These are phyloP conservation scores for Eimeria sp. DNA, from an alignment of 169 alveolate species.

Conservation along the genomic window DNA sequence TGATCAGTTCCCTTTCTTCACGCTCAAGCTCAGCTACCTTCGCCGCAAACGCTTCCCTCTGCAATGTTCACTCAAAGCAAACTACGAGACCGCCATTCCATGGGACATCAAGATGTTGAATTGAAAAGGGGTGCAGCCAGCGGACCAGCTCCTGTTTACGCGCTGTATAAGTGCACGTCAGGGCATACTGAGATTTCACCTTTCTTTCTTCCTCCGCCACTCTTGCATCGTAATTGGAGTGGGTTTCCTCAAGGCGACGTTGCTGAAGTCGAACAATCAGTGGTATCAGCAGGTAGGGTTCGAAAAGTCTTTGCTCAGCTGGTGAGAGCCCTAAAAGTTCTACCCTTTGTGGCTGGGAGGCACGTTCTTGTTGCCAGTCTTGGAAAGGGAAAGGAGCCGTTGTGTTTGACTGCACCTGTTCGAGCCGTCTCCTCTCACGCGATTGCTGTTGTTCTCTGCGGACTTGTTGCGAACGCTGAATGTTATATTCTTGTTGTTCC, in stretches of 20 bases:
- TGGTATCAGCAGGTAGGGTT: neutral
- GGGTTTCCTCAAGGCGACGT: constrained; percentile 59
- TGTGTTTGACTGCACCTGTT: constrained; percentile 74
- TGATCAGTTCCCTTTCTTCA: constrained; percentile 85
- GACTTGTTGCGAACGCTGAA: constrained; percentile 74
- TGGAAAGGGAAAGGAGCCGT: neutral
- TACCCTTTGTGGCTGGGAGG: neutral
- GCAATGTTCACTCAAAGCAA: neutral
- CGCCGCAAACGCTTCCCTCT: constrained; percentile 58
- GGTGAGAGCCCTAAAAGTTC: neutral
- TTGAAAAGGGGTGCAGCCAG: neutral
- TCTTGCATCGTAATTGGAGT: constrained; percentile 82
- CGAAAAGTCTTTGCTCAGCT: neutral
- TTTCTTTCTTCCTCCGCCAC: constrained; percentile 83
- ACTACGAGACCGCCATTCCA: neutral
- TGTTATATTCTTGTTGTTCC: constrained; percentile 67
- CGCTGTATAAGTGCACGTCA: neutral
- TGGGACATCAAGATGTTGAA: neutral
- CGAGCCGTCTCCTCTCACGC: constrained; percentile 70
- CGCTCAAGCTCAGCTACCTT: constrained; percentile 83
- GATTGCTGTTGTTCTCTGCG: constrained; percentile 80
- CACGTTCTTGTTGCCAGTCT: neutral
- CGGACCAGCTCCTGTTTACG: neutral
- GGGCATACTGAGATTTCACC: neutral
- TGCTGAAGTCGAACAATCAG: constrained; percentile 8